These are phyloP conservation scores for Boletus sp. DNA, from an alignment of 768 basidiomycete species.

Conservation along the genomic window DNA sequence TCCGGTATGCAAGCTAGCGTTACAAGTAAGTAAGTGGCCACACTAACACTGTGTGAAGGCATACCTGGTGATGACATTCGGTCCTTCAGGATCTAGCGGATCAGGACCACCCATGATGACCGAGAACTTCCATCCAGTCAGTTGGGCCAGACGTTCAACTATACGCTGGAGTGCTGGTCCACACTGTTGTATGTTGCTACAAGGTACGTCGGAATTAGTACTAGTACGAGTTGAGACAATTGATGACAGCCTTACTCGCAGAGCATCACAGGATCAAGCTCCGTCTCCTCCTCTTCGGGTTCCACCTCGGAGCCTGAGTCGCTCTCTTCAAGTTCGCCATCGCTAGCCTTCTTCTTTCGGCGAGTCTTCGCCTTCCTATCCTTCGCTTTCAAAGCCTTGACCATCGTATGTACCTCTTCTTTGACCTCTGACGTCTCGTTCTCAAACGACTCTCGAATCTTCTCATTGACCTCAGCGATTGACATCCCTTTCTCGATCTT, in stretches of 20 bases:
- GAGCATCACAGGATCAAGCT: no score
- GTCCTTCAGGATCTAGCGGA: neutral
- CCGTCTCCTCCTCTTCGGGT: no score
- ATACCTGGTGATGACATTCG: neutral
- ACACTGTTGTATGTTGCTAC: neutral
- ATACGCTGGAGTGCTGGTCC: neutral
- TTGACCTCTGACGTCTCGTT: neutral
- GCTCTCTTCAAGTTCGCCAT: neutral
- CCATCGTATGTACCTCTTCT: neutral
- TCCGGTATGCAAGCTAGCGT: neutral
- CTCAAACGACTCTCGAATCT: neutral
- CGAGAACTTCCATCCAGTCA: neutral
- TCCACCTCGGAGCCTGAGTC: neutral
- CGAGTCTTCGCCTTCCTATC: neutral
- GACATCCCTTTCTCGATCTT: neutral
- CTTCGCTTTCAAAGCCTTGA: neutral
- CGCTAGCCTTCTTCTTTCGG: neutral
- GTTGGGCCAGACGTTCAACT: neutral
- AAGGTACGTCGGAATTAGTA: neutral
- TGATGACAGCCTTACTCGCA: no score
- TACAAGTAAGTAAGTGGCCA: neutral
- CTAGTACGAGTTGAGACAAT: no score
- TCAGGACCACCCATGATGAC: neutral
- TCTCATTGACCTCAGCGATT: neutral
- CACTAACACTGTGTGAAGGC: neutral